These are phyloP conservation scores for Populus alba DNA, from an alignment of 345 rosid genomes.

Conservation along the genomic window DNA sequence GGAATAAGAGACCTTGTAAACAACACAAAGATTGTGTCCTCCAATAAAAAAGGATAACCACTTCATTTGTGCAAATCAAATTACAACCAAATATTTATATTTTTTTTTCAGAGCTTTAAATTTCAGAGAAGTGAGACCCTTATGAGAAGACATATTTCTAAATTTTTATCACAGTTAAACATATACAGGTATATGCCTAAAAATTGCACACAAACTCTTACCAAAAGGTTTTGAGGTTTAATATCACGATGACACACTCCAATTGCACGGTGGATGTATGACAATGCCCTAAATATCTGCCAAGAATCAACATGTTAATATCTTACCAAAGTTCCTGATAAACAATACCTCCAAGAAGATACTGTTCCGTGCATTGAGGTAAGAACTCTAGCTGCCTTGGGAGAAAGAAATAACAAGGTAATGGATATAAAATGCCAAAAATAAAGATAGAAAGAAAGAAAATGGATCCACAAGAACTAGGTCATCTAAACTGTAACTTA, in stretches of 20 bases:
- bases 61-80: background rate
- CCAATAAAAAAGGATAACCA: background rate
- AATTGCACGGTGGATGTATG: conserved; percentile 81
- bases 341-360: background rate
- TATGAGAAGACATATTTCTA: no score
- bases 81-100: background rate
- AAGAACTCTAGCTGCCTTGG: background rate
- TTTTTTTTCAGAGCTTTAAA: background rate
- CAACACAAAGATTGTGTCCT: background rate
- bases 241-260: conserved; percentile 96
- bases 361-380: background rate
- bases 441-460: no score
- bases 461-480: background rate
- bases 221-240: conserved; percentile 98
- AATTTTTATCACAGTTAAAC: background rate
- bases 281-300: conserved; percentile 91
- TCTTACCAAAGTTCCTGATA: background rate
- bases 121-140: no score
- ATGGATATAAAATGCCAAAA: background rate
- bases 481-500: background rate
- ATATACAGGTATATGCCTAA: background rate
- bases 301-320: conserved; percentile 17
- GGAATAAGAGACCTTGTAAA: background rate
- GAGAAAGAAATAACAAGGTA: background rate
- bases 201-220: conserved; percentile 25